Evolutionary conservation across 1,284 basidiomycete species (phyloP), one percentile per base, ranked within the genome.

Genomic region (Boletus sp.): DNA sequence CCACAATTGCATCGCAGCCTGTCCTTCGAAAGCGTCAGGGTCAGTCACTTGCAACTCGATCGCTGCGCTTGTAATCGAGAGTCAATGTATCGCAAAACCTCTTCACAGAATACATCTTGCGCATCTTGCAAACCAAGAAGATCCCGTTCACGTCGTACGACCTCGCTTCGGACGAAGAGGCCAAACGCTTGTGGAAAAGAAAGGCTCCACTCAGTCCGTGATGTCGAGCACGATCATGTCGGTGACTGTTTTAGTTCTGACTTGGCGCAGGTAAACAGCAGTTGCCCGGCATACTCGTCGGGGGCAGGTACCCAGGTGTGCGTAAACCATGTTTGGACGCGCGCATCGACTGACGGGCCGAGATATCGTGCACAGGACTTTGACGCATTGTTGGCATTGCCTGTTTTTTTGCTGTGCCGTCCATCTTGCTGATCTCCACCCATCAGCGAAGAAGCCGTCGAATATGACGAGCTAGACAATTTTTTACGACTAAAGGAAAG

Each of bases 1-100:
- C 88, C n/a, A 91, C 88, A 9, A 91, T 91, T 52, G 84, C 83
- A 5, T 88, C 85, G 46, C 83, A 88, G 61, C 81, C 85, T 2
- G 77, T 78, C 48, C 73, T 91, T 48, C 73, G 88, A 56, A 79
- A 85, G 58, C 79, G 84, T 19, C 88, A 90, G 74, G 82, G 82
- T 81, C 32, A 46, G 60, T 46, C 25, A 20, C 16, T 13, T 20
- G 19, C 40, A 16, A 14, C 23, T 30, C 8, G 42, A 37, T 41
- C 6, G 13, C 8, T 5, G 14, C 6, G 16, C 23, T n/a, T 22
- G 26, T 25, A 23, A 22, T 36, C 37, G 30, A 50, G 34, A 10
- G n/a, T n/a, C 40, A 39, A 42, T 42, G 27, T 22, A 26, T 44
- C 25, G 7, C 14, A 10, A 26, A 8, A 36, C 35, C 2, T 44